phyloP scores from a whole-genome alignment of 495 filamentous ascomycete species.

The Staphylotrichum longicolle region DNA sequence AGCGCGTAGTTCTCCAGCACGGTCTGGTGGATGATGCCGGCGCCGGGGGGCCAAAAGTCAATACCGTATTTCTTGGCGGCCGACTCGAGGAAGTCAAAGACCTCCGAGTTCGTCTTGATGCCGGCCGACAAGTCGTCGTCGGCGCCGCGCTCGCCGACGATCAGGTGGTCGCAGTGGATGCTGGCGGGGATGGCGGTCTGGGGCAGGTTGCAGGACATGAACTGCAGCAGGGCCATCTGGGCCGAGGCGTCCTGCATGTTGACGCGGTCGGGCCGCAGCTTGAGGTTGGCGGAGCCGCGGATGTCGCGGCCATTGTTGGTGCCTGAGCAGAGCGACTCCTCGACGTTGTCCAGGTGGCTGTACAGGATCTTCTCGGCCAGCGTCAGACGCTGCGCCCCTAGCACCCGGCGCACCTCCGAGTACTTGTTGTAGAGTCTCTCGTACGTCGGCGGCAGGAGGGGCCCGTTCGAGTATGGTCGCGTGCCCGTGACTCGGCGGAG shows the following conservation, averaged over 20 bases:
- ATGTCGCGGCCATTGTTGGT: constrained; percentile 78
- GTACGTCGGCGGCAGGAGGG: constrained; percentile 46
- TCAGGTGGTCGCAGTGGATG: constrained; percentile 99
- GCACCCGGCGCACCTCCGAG: constrained; percentile 64
- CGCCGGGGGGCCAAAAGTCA: constrained; percentile 97
- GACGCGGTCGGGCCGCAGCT: constrained; percentile 95
- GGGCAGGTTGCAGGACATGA: constrained; percentile 93
- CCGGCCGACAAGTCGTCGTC: constrained; percentile 82
- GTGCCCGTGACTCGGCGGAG: constrained; percentile 22
- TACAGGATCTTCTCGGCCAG: constrained; percentile 97
- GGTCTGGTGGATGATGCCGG: constrained; percentile 98
- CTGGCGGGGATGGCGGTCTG: constrained; percentile 94
- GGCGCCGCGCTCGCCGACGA: constrained; percentile 88
- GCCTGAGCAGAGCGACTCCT: constrained; percentile 79
- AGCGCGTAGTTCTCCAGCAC: constrained; percentile 98
- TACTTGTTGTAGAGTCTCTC: constrained; percentile 48
- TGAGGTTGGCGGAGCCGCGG: constrained; percentile 86
- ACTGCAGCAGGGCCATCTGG: constrained; percentile 96
- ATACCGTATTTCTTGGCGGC: constrained; percentile 95
- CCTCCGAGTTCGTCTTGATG: constrained; percentile 91
- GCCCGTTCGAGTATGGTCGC: constrained; percentile 26
- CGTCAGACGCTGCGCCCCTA: constrained; percentile 70
- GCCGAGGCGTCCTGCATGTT: constrained; percentile 99
- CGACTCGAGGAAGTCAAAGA: constrained; percentile 95
- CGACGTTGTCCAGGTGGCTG: constrained; percentile 83